phyloP scores from a whole-genome alignment of 2,329 filamentous ascomycete genomes.

The Plectosphaerella plurivora region DNA sequence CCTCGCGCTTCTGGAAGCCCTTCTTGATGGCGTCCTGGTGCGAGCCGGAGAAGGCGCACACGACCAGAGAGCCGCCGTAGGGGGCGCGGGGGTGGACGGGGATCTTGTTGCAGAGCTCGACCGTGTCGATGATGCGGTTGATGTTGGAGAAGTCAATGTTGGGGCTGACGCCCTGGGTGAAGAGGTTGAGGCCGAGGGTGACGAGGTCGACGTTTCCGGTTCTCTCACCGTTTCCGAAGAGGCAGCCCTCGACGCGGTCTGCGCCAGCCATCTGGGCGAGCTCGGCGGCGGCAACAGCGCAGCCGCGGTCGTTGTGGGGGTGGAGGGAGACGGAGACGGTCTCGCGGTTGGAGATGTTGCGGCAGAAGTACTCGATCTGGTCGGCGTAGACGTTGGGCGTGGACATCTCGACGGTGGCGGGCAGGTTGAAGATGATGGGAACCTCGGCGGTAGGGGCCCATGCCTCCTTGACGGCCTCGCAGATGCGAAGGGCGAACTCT shows the following conservation, averaged over 20 bases:
- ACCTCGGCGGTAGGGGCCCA: slow-evolving; percentile 79
- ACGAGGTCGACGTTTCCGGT: slow-evolving; percentile 96
- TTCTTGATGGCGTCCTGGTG: slow-evolving; percentile 98
- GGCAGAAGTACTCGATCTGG: slow-evolving; percentile 93
- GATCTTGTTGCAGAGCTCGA: slow-evolving; percentile 93
- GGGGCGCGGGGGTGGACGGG: slow-evolving; percentile 85
- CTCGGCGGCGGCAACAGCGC: slow-evolving; percentile 84
- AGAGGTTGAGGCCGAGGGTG: slow-evolving; percentile 87
- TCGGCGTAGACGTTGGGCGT: slow-evolving; percentile 96
- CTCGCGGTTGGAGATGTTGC: slow-evolving; percentile 75
- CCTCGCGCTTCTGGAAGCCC: slow-evolving; percentile 69
- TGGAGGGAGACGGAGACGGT: slow-evolving; percentile 88
- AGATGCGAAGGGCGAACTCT: slow-evolving; percentile 78
- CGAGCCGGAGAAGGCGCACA: slow-evolving; percentile 84
- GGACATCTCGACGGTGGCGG: slow-evolving; percentile 90
- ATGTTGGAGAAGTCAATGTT: slow-evolving; percentile 91
- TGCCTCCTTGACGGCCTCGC: slow-evolving; percentile 88
- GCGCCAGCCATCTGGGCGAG: slow-evolving; percentile 95
- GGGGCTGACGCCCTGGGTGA: slow-evolving; percentile 85
- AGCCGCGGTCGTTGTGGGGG: slow-evolving; percentile 91
- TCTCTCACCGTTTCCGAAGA: slow-evolving; percentile 84
- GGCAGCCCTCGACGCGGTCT: slow-evolving; percentile 87
- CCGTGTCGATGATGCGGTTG: slow-evolving; percentile 76
- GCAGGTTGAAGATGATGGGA: slow-evolving; percentile 94
- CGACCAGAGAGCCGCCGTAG: slow-evolving; percentile 87